Percentiles rank a stretch among this genome's conserved stretches.
These are phyloP conservation scores for Salicornia ramosissima DNA, from an alignment of 148 eudicot genomes.

Conservation along the genomic window DNA sequence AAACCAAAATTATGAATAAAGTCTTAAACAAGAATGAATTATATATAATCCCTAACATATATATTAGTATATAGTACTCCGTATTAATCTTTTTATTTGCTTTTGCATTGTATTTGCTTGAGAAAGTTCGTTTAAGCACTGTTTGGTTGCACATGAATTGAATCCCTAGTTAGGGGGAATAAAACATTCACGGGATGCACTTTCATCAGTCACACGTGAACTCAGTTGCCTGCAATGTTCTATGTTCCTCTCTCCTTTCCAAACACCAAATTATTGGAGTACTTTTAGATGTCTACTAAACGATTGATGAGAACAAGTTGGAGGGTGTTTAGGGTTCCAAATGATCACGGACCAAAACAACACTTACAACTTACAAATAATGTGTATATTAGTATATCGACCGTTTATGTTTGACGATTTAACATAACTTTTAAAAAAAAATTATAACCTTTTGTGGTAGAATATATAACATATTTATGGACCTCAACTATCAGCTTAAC, in stretches of 20 bases:
- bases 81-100: no score
- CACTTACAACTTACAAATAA: not conserved
- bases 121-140: not conserved
- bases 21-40: not conserved
- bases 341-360: not conserved
- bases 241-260: no score
- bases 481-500: no score
- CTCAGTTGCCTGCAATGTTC: not conserved
- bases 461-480: no score
- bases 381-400: no score
- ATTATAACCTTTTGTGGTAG: no score
- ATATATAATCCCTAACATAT: no score
- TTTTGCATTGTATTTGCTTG: not conserved
- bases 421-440: no score
- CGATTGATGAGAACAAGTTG: not conserved
- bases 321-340: not conserved
- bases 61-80: no score
- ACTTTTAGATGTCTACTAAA: not conserved
- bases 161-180: not conserved
- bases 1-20: not conserved
- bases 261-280: not conserved
- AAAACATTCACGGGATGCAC: slow-evolving; percentile 14
- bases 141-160: slow-evolving; percentile 18
- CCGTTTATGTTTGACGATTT: no score
- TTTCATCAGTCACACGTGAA: slow-evolving; percentile 4